Base-by-base conservation (phyloP, 805 yeast species). In the Ogataea pignaliae region DNA sequence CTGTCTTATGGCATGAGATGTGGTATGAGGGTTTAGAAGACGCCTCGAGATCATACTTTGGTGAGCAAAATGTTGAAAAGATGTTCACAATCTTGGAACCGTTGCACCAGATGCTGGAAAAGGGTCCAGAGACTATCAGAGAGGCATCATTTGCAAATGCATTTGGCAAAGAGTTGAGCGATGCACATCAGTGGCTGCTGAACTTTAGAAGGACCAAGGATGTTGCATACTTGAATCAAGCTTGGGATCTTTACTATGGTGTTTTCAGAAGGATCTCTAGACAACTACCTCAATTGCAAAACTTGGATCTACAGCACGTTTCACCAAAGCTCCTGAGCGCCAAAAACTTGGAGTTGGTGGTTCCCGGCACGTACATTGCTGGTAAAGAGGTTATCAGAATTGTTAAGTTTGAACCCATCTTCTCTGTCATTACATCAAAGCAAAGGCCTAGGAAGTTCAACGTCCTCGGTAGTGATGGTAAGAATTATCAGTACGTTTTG, bases 11-110 rank as follows among this genome's bases (percentile, higher is more conserved):
- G 97, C 96, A 89, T 57, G 99, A 93, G 58, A 84, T 85, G 60
- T 93, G 99, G 99, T 90, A 89, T 55, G 98, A 91, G 66, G 97
- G 96, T 2, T 71, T 93, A 29, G 99, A 93, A 61, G 97, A 93
- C 68, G 99, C 99, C 0, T 89, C 97, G 3, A 73, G 97, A 46
- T 75, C 86, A 41, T 93, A 84, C 69, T 91, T 89, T 64, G 96
- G 95, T 31, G 99, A 93, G 50, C 93, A 88, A 55, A 89, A 93
- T 58, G 85, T 91, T 11, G 96, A 89, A 43, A 89, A 88, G 63
- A 93, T 93, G 98, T 86, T 87, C 65, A 82, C 87, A 14, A 89
- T 89, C 1, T 66, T 93, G 41, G 95, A 88, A 50, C 97, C 97
- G 2, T 67, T 93, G 41, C 97, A 93, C 64, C 80, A 79, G 55